phyloP scores from a whole-genome alignment of 441 rosid genomes.

The Aleurites moluccanus region DNA sequence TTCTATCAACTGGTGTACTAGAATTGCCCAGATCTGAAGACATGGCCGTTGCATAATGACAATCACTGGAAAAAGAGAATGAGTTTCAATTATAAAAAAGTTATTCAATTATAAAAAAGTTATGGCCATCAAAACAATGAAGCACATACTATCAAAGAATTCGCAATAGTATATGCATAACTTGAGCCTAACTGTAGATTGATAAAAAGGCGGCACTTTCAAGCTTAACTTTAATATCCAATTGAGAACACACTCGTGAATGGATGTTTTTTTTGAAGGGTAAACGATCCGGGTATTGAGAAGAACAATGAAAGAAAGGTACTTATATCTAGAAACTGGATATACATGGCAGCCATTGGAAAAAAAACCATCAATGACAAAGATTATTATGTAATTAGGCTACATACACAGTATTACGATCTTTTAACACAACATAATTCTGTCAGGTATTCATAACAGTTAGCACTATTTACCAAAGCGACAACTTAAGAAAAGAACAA shows the following conservation, averaged over 20 bases:
- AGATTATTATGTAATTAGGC: background rate
- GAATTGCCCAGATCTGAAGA: constrained; percentile 45
- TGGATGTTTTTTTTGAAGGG: background rate
- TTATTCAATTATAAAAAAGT: constrained; percentile 11
- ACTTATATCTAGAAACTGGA: background rate
- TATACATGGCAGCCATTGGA: background rate
- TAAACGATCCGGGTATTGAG: background rate
- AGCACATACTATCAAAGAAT: background rate
- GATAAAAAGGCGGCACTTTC: background rate
- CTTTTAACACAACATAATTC: background rate
- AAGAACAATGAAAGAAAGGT: constrained; percentile 3
- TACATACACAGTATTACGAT: background rate
- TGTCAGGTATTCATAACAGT: background rate
- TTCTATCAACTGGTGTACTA: constrained; percentile 40
- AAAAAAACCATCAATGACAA: background rate
- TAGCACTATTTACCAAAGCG: no score
- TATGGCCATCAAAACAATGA: background rate
- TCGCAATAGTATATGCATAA: background rate
- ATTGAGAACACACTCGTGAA: background rate
- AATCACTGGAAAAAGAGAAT: constrained; percentile 40
- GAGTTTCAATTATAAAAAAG: constrained; percentile 12
- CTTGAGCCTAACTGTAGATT: background rate
- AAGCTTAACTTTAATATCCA: background rate
- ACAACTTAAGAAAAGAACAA: background rate
- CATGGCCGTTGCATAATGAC: constrained; percentile 31